These are phyloP conservation scores for Russula emetica DNA, from an alignment of 768 basidiomycete species.

Conservation along the genomic window DNA sequence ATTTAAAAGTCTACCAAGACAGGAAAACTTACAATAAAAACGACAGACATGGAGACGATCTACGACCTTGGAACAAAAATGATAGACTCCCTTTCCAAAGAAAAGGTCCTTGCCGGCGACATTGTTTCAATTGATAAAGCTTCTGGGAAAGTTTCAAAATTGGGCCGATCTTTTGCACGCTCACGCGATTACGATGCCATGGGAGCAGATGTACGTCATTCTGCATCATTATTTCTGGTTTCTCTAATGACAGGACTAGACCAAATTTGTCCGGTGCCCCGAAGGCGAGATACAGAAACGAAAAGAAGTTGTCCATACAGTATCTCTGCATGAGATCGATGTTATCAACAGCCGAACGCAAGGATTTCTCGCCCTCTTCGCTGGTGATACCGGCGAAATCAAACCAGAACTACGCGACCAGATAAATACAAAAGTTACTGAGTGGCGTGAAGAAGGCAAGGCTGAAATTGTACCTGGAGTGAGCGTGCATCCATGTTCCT, in stretches of 20 bases:
- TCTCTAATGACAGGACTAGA: conserved; percentile 46
- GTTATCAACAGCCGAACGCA: conserved; percentile 99
- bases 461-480: conserved; percentile 97
- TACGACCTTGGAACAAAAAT: conserved; percentile 99
- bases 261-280: conserved; percentile 96
- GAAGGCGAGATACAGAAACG: conserved; percentile 98
- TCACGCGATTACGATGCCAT: conserved; percentile 98
- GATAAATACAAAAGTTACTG: conserved; percentile 93
- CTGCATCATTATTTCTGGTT: not conserved
- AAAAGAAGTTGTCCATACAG: conserved; percentile 95
- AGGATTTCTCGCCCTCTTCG: conserved; percentile 92
- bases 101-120: conserved; percentile 93
- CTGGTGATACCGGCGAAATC: conserved; percentile 98
- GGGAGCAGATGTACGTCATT: conserved; percentile 85
- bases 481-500: conserved; percentile 32
- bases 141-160: conserved; percentile 92
- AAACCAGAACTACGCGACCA: conserved; percentile 95
- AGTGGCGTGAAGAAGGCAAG: conserved; percentile 98
- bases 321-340: conserved; percentile 97
- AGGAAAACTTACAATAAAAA: conserved; percentile 95
- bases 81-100: conserved; percentile 96
- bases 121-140: conserved; percentile 97
- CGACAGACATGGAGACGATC: conserved; percentile 99
- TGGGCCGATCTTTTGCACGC: conserved; percentile 94
- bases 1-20: conserved; percentile 84